Evolutionary conservation across 129 eudicot genomes (phyloP).

Genomic region (Saposhnikovia divaricata): DNA sequence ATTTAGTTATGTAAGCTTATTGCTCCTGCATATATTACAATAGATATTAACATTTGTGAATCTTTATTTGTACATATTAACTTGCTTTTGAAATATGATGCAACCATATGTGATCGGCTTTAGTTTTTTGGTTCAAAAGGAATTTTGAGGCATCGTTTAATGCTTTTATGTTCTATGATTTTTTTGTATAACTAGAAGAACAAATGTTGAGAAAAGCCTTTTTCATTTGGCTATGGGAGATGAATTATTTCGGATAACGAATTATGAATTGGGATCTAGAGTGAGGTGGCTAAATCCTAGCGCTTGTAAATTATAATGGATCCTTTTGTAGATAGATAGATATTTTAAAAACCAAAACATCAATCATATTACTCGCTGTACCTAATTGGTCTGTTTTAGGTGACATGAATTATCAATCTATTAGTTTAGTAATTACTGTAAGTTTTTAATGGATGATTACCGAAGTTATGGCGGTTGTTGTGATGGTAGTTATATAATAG

Average conservation of each 20-base stretch:
- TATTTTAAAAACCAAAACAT: too few species aligned
- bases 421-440: neutral
- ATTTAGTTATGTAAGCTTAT: neutral
- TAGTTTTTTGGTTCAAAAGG: neutral
- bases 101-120: neutral
- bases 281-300: neutral
- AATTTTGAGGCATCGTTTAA: neutral
- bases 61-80: neutral
- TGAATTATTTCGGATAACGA: neutral
- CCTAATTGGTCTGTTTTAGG: neutral
- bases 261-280: neutral
- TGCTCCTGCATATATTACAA: neutral
- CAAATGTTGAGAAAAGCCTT: neutral
- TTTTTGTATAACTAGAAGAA: too few species aligned
- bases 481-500: neutral
- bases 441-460: neutral
- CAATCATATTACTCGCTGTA: neutral
- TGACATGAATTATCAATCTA: neutral
- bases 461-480: neutral
- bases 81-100: neutral
- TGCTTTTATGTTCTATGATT: too few species aligned
- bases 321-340: neutral
- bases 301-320: neutral
- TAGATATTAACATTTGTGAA: neutral
- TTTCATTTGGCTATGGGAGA: neutral